These are phyloP conservation scores for Chlamydomonas asymmetrica DNA, from an alignment of 139 green algal genomes.

Conservation along the genomic window DNA sequence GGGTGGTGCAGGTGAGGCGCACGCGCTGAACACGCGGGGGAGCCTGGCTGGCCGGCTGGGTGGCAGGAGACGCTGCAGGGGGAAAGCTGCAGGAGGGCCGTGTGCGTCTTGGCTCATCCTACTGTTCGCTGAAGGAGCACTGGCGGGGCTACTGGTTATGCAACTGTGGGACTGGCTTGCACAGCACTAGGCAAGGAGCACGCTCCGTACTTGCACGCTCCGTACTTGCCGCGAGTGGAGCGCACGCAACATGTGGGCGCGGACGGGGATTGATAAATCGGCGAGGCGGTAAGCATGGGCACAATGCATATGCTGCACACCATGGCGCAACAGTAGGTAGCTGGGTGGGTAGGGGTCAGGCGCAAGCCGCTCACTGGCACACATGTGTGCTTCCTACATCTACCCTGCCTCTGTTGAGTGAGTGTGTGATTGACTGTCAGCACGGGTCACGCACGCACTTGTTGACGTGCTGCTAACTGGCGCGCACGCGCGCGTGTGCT, in stretches of 20 bases:
- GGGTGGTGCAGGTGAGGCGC: conserved; percentile 15
- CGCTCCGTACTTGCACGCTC: too few relatives aligned
- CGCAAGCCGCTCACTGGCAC: neutral
- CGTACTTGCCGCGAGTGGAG: too few relatives aligned
- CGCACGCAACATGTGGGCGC: too few relatives aligned
- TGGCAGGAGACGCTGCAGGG: neutral
- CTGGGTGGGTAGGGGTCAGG: neutral
- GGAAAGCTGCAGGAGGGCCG: neutral
- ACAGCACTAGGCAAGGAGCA: too few relatives aligned
- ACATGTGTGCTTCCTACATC: neutral
- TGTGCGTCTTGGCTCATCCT: neutral
- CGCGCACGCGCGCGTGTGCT: neutral
- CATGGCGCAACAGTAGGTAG: neutral
- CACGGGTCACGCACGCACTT: neutral
- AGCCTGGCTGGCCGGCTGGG: neutral
- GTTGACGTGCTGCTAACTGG: neutral
- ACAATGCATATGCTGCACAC: too few relatives aligned
- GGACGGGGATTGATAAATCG: too few relatives aligned
- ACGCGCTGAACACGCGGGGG: too few relatives aligned
- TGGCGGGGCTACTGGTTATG: neutral
- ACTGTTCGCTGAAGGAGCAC: neutral
- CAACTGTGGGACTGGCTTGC: neutral
- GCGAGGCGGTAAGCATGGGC: too few relatives aligned
- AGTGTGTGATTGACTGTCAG: neutral
- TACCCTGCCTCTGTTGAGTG: neutral